Conservation (phyloP, 2,329 filamentous ascomycete genomes). For the Nigrograna mackinnonii region DNA sequence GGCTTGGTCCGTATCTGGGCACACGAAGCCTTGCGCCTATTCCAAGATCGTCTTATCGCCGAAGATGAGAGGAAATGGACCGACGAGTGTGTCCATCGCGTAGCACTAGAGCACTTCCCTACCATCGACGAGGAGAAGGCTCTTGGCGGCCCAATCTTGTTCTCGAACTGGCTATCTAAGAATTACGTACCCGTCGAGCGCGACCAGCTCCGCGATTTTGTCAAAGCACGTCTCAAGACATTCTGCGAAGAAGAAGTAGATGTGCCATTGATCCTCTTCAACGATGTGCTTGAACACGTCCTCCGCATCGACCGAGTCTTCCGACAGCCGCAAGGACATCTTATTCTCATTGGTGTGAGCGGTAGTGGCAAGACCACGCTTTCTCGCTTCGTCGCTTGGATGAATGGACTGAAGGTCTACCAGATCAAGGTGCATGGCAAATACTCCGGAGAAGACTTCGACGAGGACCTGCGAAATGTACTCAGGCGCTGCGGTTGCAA, state of each 20-base stretch:
- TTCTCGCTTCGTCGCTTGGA: conserved; percentile 98
- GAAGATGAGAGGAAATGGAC: conserved; percentile 97
- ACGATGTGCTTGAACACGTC: conserved; percentile 97
- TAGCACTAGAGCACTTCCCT: conserved; percentile 90
- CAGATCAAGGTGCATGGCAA: conserved; percentile 99
- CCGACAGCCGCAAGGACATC: conserved; percentile 94
- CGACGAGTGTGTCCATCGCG: conserved; percentile 80
- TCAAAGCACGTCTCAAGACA: conserved; percentile 93
- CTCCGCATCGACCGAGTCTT: conserved; percentile 98
- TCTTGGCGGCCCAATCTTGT: conserved; percentile 89
- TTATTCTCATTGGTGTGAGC: conserved; percentile 98
- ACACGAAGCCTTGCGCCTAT: conserved; percentile 92
- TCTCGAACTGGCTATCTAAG: conserved; percentile 99
- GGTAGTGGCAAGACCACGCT: conserved; percentile 98
- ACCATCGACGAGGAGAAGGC: conserved; percentile 91
- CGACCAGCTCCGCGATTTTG: conserved; percentile 93
- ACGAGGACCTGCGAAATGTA: conserved; percentile 94
- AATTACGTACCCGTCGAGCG: conserved; percentile 97
- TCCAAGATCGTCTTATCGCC: conserved; percentile 93
- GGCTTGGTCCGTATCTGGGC: conserved; percentile 97
- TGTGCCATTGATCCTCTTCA: conserved; percentile 97
- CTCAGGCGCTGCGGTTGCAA: conserved; percentile 93
- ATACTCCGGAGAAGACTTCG: conserved; percentile 97
- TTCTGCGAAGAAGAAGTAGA: conserved; percentile 99
- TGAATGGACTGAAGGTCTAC: conserved; percentile 98